Conservation (phyloP, 2,329 filamentous ascomycete species). For the Harringtonia aguacate region DNA sequence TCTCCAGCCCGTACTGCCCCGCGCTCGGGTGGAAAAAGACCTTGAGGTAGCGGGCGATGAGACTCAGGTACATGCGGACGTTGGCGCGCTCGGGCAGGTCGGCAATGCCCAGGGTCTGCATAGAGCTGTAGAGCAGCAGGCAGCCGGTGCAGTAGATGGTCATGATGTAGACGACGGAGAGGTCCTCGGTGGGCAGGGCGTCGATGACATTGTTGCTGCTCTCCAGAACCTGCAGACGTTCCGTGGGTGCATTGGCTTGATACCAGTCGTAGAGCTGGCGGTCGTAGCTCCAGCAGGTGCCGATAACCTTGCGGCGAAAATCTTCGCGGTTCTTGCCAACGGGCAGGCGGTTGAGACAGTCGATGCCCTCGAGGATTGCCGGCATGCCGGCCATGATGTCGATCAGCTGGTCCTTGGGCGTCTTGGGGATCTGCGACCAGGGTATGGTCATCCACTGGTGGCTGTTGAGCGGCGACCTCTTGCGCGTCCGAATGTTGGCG, state of each 20-base stretch:
- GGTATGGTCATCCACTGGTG: slow-evolving; percentile 13
- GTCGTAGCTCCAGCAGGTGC: slow-evolving; percentile 7
- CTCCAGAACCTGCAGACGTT: slow-evolving; percentile 4
- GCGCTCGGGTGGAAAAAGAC: slow-evolving; percentile 12
- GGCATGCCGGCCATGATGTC: slow-evolving; percentile 13
- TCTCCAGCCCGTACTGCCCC: slow-evolving; percentile 12
- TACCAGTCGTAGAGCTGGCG: slow-evolving; percentile 10
- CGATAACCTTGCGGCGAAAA: not conserved
- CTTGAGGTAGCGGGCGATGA: slow-evolving; percentile 8
- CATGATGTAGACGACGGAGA: slow-evolving; percentile 12
- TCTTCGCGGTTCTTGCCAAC: not conserved
- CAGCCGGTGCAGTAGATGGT: slow-evolving; percentile 10
- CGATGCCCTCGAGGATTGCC: slow-evolving; percentile 11
- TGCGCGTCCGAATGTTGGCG: slow-evolving; percentile 7
- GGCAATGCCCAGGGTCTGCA: slow-evolving; percentile 5
- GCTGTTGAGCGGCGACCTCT: slow-evolving; percentile 8
- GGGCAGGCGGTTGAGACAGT: slow-evolving; percentile 4
- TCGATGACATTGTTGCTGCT: not conserved
- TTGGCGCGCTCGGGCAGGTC: slow-evolving; percentile 6
- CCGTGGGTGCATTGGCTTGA: slow-evolving; percentile 4
- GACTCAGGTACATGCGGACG: slow-evolving; percentile 7
- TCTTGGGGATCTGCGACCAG: slow-evolving; percentile 11
- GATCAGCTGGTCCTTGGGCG: slow-evolving; percentile 11
- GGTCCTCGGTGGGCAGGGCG: slow-evolving; percentile 9
- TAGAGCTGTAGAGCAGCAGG: slow-evolving; percentile 12